Base-by-base conservation (phyloP, 441 rosid species). In the Aquilaria agallochum region DNA sequence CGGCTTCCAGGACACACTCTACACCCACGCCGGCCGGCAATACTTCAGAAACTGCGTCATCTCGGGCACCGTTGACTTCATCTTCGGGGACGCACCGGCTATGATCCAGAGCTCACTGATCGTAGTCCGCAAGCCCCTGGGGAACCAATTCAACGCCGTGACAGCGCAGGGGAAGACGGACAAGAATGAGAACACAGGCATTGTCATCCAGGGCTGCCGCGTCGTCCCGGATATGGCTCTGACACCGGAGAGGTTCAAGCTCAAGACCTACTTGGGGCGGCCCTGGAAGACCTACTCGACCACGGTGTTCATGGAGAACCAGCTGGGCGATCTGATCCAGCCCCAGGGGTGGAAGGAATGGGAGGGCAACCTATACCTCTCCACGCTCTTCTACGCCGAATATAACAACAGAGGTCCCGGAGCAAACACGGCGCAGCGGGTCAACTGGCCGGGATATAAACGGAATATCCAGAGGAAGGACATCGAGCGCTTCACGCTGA, bases 61-160 rank as follows among this genome's bases (percentile, higher is more conserved):
- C 30, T 82, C 90, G 0, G 86, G 90, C 55, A 82, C 86, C 1
- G 70, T 84, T 9, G 90, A 84, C 62, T 82, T 87, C 86, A 82
- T 82, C 74, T 87, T 82, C 49, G 88, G 90, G 0, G 87, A 78
- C 52, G 69, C 82, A 5, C 65, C 86, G 0, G 68, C 79, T 1
- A 62, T 82, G 13, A 71, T 84, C 68, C 93, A 87, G 46, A 84
- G 79, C 80, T 73, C 79, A 36, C 73, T 77, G 50, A 82, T 84
- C 53, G 75, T 87, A 3, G 80, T 79, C 53, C 73, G 93, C 61
- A 84, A 68, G 69, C 84, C 83, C 13, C 72, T 69, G 72, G 60
- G 64, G 20, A 72, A 71, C 47, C 88, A 82, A 47, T 66, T 55
- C 62, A 80, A 75, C 85, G 74, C 79, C 2, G 59, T 82, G 45